Evolutionary conservation across 2,329 filamentous ascomycete genomes (phyloP).

Genomic region (Hypoxylon sp.): DNA sequence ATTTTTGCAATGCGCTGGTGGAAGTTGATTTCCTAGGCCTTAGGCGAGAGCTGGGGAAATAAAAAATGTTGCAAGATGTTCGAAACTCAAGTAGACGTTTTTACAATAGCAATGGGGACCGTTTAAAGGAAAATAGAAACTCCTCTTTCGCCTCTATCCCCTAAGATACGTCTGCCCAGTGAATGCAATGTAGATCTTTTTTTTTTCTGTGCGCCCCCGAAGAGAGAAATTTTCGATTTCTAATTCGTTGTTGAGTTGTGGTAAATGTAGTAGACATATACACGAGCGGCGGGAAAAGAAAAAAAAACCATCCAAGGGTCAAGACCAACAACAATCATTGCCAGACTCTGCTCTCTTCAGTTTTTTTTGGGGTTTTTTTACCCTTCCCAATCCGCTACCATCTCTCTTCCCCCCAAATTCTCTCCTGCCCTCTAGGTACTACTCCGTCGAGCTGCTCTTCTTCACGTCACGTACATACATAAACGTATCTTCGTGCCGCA

Average conservation of each 20-base stretch:
- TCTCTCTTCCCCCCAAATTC: not conserved
- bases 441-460: not conserved
- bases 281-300: conserved; percentile 35
- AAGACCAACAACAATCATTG: not conserved
- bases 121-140: not conserved
- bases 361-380: not conserved
- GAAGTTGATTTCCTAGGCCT: not conserved
- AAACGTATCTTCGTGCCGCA: not conserved
- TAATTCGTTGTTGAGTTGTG: conserved; percentile 30
- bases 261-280: conserved; percentile 41
- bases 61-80: not conserved
- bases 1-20: not conserved
- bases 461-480: not conserved
- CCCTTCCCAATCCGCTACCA: not conserved
- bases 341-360: conserved; percentile 8
- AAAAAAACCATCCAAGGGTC: conserved; percentile 19
- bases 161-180: not conserved
- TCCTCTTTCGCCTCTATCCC: not conserved
- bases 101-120: not conserved
- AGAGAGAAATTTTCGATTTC: conserved; percentile 29
- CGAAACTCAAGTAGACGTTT: not conserved
- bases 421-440: not conserved
- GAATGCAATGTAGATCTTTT: not conserved
- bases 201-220: conserved; percentile 4
- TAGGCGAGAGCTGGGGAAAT: not conserved